These are phyloP conservation scores for Lycium barbarum DNA, from an alignment of 257 asterid species.

Conservation along the genomic window DNA sequence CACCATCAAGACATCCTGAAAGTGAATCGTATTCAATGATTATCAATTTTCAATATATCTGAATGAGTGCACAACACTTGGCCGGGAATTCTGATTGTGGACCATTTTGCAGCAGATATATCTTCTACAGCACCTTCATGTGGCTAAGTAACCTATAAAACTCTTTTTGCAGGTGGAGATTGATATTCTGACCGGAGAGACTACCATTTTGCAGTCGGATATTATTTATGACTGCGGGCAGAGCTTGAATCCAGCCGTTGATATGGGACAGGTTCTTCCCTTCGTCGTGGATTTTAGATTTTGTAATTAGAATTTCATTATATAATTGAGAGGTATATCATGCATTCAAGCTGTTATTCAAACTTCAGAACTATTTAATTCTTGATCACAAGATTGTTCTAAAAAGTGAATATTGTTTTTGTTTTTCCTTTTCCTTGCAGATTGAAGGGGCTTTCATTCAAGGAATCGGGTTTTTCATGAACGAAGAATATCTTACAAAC, in stretches of 20 bases:
- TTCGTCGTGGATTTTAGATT: not conserved
- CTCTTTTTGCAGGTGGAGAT: constrained; percentile 65
- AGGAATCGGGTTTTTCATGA: constrained; percentile 89
- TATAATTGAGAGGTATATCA: not conserved
- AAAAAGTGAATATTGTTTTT: not conserved
- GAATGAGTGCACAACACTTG: not conserved
- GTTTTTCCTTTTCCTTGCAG: constrained; percentile 38
- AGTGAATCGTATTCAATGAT: not conserved
- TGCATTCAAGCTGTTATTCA: not conserved
- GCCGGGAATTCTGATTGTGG: not conserved
- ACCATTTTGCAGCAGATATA: not conserved
- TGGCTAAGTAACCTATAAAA: not conserved
- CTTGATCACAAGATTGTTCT: constrained; percentile 9
- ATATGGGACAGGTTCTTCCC: constrained; percentile 74
- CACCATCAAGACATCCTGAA: not conserved
- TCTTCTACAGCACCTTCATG: not conserved
- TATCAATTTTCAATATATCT: not conserved
- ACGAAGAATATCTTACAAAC: constrained; percentile 68
- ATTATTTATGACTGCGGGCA: constrained; percentile 83
- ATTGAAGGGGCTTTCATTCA: constrained; percentile 90
- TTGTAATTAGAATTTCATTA: not conserved
- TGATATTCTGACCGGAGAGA: constrained; percentile 65
- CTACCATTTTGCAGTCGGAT: constrained; percentile 59
- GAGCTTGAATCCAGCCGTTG: constrained; percentile 82
- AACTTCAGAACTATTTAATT: constrained; percentile 13